These are phyloP conservation scores for Musa beccarii DNA, from an alignment of 176 grass and related monocot genomes.

Conservation along the genomic window DNA sequence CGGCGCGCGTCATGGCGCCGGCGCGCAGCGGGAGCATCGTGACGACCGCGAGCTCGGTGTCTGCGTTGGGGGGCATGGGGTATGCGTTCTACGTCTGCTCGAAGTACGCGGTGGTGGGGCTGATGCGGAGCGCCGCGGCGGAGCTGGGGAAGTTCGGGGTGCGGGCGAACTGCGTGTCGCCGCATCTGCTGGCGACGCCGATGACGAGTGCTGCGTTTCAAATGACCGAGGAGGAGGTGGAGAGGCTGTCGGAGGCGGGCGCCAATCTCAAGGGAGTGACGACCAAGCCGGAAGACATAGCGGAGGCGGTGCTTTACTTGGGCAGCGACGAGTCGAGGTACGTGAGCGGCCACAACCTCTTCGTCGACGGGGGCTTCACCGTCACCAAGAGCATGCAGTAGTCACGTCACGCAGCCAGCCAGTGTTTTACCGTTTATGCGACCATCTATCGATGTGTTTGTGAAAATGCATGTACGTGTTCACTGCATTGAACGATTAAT, in stretches of 20 bases:
- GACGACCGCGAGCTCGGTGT: slow-evolving; percentile 5
- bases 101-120: slow-evolving; percentile 4
- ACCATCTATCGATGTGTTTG: no score
- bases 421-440: no score
- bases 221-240: neutral
- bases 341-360: neutral
- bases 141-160: neutral
- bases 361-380: slow-evolving; percentile 4
- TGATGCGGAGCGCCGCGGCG: slow-evolving; percentile 1
- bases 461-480: no score
- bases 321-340: slow-evolving; percentile 1
- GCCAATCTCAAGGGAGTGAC: neutral
- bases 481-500: no score
- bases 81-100: neutral
- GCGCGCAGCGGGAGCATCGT: neutral
- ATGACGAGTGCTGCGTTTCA: neutral
- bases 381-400: neutral
- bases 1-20: neutral
- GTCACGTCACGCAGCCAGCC: no score
- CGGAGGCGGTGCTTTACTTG: slow-evolving; percentile 4
- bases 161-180: neutral
- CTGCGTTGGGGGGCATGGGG: neutral
- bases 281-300: neutral
- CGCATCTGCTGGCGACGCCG: neutral
- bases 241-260: neutral